Percentiles rank a stretch among this genome's conserved stretches.
These are phyloP conservation scores for Leishmania tropica DNA, from an alignment of 208 protist genomes.

Conservation along the genomic window DNA sequence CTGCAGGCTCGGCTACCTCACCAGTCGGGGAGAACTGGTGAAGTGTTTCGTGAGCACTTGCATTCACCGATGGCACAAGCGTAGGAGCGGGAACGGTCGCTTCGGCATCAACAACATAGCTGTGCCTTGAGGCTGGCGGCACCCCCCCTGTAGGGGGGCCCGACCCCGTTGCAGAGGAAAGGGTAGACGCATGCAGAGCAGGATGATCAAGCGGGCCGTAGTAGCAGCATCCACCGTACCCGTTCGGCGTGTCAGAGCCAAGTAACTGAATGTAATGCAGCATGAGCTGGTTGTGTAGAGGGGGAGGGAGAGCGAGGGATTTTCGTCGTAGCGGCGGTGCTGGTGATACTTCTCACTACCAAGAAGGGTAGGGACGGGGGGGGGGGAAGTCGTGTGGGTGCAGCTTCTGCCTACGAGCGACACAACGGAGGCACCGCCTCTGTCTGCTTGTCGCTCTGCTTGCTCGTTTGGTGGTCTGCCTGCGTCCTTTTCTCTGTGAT, in stretches of 20 bases:
- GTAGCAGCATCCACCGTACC: conserved; percentile 80
- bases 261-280: conserved; percentile 74
- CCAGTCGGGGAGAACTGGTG: not conserved
- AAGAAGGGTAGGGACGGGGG: not conserved
- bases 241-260: conserved; percentile 78
- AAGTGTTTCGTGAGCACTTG: not conserved
- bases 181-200: conserved; percentile 21
- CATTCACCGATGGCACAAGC: not conserved
- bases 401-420: no score
- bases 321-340: no score
- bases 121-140: not conserved
- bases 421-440: no score
- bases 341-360: no score
- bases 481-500: no score
- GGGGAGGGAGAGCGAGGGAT: not conserved
- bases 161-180: not conserved
- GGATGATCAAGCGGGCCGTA: conserved; percentile 62
- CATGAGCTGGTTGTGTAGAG: conserved; percentile 21
- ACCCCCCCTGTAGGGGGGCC: not conserved
- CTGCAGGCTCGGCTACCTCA: not conserved
- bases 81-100: not conserved
- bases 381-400: no score
- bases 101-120: not conserved
- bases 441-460: no score
- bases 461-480: no score